Conservation (phyloP, 1,284 basidiomycete species). For the Moniliophthora roreri region DNA sequence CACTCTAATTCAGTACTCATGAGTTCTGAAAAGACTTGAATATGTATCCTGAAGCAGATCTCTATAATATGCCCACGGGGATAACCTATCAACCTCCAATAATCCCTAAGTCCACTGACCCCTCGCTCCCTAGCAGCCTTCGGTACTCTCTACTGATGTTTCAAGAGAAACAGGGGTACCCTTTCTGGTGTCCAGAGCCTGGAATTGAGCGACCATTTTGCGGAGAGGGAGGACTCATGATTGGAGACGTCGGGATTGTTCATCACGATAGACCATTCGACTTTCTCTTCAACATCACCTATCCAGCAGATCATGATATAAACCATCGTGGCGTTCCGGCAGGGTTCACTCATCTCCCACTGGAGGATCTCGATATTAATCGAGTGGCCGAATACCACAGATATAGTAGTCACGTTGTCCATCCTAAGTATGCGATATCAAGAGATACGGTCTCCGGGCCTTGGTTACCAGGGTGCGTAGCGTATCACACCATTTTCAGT, state of each 20-base stretch:
- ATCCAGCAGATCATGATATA: constrained; percentile 18
- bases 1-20: too few species aligned
- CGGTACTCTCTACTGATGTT: constrained; percentile 8
- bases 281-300: constrained; percentile 35
- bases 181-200: constrained; percentile 30
- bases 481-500: too few species aligned
- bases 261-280: constrained; percentile 30
- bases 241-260: constrained; percentile 30
- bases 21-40: too few species aligned
- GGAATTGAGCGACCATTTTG: constrained; percentile 20
- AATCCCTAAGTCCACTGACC: too few species aligned
- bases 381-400: constrained; percentile 10
- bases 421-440: too few species aligned
- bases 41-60: too few species aligned
- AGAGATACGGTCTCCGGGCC: too few species aligned
- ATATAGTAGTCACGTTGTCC: constrained; percentile 7
- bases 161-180: constrained; percentile 24
- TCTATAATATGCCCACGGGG: too few species aligned
- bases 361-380: constrained; percentile 10
- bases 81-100: too few species aligned
- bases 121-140: too few species aligned
- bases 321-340: constrained; percentile 19
- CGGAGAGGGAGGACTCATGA: constrained; percentile 24
- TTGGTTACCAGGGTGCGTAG: too few species aligned
- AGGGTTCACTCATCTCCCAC: constrained; percentile 7